Evolutionary conservation across 805 yeast genomes (phyloP), one percentile per base, ranked within the genome.

Genomic region (Zygoascus biomembranicola): DNA sequence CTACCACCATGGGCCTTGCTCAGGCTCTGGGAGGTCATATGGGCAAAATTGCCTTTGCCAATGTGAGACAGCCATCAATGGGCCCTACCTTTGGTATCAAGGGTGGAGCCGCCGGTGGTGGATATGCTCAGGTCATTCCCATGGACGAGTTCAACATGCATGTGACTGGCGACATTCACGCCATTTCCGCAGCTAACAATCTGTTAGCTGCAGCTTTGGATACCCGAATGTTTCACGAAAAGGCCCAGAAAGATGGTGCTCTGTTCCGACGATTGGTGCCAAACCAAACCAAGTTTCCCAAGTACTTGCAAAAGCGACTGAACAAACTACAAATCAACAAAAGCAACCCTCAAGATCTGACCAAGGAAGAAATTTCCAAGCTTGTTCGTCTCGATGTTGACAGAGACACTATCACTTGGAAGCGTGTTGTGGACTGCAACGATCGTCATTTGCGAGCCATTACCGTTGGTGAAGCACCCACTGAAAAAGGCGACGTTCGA

Each of bases 101-200:
- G 75, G 99, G 99, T 67, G 98, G 98, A 71, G 99, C 99, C 52
- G 98, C 99, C 13, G 99, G 99, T 65, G 99, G 98, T 69, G 98
- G 98, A 45, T 92, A 90, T 69, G 79, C 98, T 2, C 98, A 92
- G 73, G 97, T 92, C 45, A 89, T 92, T 64, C 99, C 99, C 49
- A 94, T 92, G 97, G 98, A 92, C 69, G 97, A 92, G 74, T 92
- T 92, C 78, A 92, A 94, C 75, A 84, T 92, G 87, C 98, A 92
- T 71, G 77, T 92, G 61, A 92, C 97, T 48, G 98, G 98, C 68
- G 99, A 92, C 69, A 92, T 92, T 61, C 98, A 92, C 73, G 98
- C 98, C 41, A 90, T 92, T 54, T 81, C 90, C 50, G 90, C 90
- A 55, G 98, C 98, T 23, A 90, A 88, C 66, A 92, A 92, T 75